Evolutionary conservation across 768 basidiomycete species (phyloP).

Genomic region (Kwoniella dendrophila): DNA sequence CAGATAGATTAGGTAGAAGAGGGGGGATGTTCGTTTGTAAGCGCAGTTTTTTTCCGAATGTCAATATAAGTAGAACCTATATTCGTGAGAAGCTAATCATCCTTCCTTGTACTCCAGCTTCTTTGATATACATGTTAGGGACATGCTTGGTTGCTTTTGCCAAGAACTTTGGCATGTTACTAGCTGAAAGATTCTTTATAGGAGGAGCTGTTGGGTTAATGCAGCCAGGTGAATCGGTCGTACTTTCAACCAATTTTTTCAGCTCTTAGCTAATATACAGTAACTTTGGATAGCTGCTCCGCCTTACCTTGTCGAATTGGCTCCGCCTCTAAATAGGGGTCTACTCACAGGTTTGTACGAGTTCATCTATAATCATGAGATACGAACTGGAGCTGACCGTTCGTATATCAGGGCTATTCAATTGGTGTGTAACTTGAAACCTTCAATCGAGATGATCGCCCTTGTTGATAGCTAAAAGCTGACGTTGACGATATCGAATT

Average conservation of each 20-base stretch:
- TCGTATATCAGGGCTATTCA: conserved; percentile 2
- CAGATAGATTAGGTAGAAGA: conserved; percentile 34
- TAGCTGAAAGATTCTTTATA: conserved; percentile 35
- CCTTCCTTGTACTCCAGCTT: too few species aligned
- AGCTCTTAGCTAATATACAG: neutral
- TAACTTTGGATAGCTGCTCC: conserved; percentile 23
- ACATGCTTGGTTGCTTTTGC: conserved; percentile 32
- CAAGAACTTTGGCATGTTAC: conserved; percentile 33
- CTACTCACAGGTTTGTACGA: conserved; percentile 15
- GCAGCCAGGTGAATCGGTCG: conserved; percentile 23
- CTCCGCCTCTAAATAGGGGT: conserved; percentile 33
- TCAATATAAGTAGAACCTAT: neutral
- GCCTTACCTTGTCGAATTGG: conserved; percentile 36
- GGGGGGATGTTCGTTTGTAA: conserved; percentile 37
- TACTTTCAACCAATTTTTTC: neutral
- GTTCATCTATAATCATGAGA: conserved; percentile 4
- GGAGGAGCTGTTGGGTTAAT: conserved; percentile 35
- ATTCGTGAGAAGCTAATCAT: too few species aligned
- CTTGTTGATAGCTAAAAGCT: neutral
- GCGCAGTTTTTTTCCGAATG: neutral
- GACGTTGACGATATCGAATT: neutral
- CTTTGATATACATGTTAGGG: conserved; percentile 28
- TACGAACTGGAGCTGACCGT: neutral
- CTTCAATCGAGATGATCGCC: neutral
- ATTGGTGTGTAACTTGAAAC: neutral